phyloP scores from a whole-genome alignment of 177 flowering plant genomes.

The Vitis hybrid region DNA sequence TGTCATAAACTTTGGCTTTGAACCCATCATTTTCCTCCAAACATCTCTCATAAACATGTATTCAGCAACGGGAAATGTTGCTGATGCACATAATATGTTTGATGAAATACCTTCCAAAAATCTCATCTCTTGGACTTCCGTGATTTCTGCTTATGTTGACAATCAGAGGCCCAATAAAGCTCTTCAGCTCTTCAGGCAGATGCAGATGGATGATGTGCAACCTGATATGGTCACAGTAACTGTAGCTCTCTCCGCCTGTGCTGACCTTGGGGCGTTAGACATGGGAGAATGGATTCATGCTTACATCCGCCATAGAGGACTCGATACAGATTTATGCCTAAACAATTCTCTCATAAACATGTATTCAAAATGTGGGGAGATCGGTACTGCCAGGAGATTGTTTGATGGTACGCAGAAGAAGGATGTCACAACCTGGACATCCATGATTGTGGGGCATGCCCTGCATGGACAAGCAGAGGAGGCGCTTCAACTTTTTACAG shows the following conservation, averaged over 20 bases:
- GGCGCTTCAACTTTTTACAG: conserved; percentile 30
- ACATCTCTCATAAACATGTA: conserved; percentile 32
- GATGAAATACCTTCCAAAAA: conserved; percentile 34
- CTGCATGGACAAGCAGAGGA: conserved; percentile 44
- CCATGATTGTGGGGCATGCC: conserved; percentile 45
- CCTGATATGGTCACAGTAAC: conserved; percentile 34
- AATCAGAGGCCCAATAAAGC: conserved; percentile 33
- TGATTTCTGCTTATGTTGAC: conserved; percentile 36
- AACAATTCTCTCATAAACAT: conserved; percentile 44
- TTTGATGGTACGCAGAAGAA: conserved; percentile 24
- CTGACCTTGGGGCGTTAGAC: conserved; percentile 41
- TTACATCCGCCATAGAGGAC: conserved; percentile 21
- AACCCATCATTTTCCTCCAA: conserved; percentile 30
- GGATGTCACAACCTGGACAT: conserved; percentile 48
- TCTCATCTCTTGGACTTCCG: conserved; percentile 36
- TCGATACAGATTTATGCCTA: conserved; percentile 25
- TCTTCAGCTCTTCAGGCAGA: conserved; percentile 31
- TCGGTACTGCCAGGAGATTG: conserved; percentile 23
- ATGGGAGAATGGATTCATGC: conserved; percentile 45
- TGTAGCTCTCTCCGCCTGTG: conserved; percentile 42
- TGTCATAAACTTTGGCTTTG: conserved; percentile 23
- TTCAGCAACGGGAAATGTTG: conserved; percentile 22
- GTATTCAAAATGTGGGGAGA: conserved; percentile 37
- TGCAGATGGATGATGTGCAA: conserved; percentile 31
- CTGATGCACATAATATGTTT: conserved; percentile 36